Percentiles rank a stretch among this genome's conserved stretches.
phyloP scores from a whole-genome alignment of 129 eudicot genomes.

The Gnaphalium uliginosum region DNA sequence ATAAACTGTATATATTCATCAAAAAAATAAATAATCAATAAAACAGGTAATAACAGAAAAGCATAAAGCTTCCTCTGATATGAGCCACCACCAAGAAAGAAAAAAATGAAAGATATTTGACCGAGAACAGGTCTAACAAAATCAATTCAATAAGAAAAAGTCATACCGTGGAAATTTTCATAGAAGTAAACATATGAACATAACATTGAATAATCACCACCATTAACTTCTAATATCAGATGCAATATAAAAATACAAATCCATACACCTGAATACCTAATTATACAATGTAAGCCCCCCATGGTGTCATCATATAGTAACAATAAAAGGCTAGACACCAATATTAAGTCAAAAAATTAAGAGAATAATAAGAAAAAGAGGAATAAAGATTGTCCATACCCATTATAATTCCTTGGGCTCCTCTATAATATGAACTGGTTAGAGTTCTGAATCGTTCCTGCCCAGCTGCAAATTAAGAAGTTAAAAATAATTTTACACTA shows the following conservation, averaged over 20 bases:
- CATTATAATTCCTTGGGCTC: constrained; percentile 96
- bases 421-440: constrained; percentile 94
- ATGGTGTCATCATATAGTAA: background rate
- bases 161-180: background rate
- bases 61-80: background rate
- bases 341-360: background rate
- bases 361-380: constrained; percentile 10
- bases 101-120: background rate
- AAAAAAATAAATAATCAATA: too few relatives aligned
- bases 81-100: background rate
- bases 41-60: background rate
- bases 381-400: constrained; percentile 46
- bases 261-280: background rate
- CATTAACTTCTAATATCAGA: background rate
- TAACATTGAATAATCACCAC: background rate
- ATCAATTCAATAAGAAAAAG: background rate
- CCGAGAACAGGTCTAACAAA: background rate
- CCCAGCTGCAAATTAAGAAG: constrained; percentile 65
- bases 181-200: background rate
- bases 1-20: constrained; percentile 50
- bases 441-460: constrained; percentile 94
- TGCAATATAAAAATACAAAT: background rate
- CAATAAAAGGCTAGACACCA: constrained; percentile 3
- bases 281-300: background rate
- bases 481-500: background rate